These are phyloP conservation scores for Candida nonsorbophila DNA, from an alignment of 805 yeast species.

Conservation along the genomic window DNA sequence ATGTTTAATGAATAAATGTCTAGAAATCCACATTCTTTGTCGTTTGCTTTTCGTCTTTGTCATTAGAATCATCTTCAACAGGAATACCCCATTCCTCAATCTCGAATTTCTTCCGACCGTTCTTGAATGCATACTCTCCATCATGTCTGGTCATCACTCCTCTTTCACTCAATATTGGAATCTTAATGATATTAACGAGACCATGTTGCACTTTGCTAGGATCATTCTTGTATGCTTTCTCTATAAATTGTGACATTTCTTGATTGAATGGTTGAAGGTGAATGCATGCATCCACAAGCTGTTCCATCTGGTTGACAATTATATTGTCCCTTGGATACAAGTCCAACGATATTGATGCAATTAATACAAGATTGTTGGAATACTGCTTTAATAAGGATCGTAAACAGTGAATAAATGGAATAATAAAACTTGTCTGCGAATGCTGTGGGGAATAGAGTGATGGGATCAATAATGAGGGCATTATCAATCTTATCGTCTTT, in stretches of 20 bases:
- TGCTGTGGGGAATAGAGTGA: constrained; percentile 55
- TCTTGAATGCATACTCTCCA: constrained; percentile 81
- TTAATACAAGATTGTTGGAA: constrained; percentile 41
- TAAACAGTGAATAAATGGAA: constrained; percentile 60
- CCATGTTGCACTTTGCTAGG: constrained; percentile 84
- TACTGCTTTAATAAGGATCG: constrained; percentile 47
- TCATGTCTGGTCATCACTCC: constrained; percentile 75
- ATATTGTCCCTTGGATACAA: constrained; percentile 53
- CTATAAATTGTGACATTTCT: constrained; percentile 60
- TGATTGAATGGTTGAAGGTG: constrained; percentile 81
- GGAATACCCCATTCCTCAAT: constrained; percentile 97
- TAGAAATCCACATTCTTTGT: constrained; percentile 32
- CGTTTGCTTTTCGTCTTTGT: constrained; percentile 20
- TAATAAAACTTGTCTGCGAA: constrained; percentile 40
- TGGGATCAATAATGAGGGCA: constrained; percentile 82
- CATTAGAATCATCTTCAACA: constrained; percentile 70
- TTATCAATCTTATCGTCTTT: constrained; percentile 55
- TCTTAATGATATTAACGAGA: constrained; percentile 64
- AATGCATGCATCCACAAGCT: constrained; percentile 59
- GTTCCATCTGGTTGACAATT: constrained; percentile 48
- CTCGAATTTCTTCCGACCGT: constrained; percentile 77
- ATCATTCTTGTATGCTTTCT: constrained; percentile 62
- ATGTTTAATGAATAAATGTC: constrained; percentile 1
- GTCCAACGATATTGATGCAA: constrained; percentile 58
- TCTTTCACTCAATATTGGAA: constrained; percentile 66